These are phyloP conservation scores for Neurospora intermedia DNA, from an alignment of 495 filamentous ascomycete species.

Conservation along the genomic window DNA sequence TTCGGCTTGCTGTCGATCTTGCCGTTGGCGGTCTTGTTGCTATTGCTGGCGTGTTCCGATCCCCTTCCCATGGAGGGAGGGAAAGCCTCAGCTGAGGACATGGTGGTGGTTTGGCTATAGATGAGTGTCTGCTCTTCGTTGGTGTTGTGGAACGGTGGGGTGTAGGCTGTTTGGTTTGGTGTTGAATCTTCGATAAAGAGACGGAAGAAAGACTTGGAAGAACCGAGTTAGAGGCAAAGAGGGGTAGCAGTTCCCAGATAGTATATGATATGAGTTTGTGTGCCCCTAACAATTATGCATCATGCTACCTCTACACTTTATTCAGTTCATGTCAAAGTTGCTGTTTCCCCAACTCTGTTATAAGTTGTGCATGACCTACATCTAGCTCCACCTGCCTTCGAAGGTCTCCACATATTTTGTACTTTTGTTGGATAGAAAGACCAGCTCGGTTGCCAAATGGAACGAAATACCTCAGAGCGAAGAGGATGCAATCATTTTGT, in stretches of 20 bases:
- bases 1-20: background rate
- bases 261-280: background rate
- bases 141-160: background rate
- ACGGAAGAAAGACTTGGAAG: background rate
- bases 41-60: background rate
- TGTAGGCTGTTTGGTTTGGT: background rate
- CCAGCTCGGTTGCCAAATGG: background rate
- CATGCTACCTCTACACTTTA: background rate
- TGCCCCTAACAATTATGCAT: background rate
- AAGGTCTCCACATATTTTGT: background rate
- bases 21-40: background rate
- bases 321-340: background rate
- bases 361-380: background rate
- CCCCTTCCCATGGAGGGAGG: background rate
- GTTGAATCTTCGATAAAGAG: background rate
- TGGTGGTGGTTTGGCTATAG: background rate
- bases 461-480: background rate
- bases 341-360: background rate
- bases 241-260: background rate
- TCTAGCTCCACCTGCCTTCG: background rate
- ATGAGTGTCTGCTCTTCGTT: background rate
- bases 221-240: background rate
- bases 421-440: background rate
- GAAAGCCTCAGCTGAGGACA: background rate
- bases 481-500: background rate